A percentile compares a stretch with the other conserved stretches of the same genome.
phyloP scores from a whole-genome alignment of 2,329 filamentous ascomycete species.

The Exophiala phaeomuriformis region DNA sequence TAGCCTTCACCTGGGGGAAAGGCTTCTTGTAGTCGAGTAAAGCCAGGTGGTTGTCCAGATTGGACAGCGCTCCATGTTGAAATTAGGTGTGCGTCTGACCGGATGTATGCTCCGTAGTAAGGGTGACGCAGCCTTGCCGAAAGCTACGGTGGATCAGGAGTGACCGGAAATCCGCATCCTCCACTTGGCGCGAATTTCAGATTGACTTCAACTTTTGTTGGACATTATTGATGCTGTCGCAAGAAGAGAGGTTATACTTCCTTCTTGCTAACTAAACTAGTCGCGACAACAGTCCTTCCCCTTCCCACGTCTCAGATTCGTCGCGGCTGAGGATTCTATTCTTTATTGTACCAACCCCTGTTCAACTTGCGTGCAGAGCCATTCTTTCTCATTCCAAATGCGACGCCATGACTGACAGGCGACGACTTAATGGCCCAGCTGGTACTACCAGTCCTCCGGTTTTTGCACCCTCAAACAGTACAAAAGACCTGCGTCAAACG shows the following conservation, averaged over 20 bases:
- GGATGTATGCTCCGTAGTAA: not conserved
- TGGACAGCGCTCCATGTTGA: not conserved
- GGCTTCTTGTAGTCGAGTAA: too few species aligned
- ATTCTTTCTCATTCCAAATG: slow-evolving; percentile 18
- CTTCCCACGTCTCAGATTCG: too few species aligned
- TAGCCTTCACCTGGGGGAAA: too few species aligned
- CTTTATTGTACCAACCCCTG: too few species aligned
- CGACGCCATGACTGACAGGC: slow-evolving; percentile 66
- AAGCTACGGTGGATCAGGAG: not conserved
- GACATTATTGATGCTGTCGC: not conserved
- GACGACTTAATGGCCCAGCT: slow-evolving; percentile 80
- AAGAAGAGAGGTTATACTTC: too few species aligned
- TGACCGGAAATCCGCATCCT: not conserved
- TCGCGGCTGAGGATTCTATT: too few species aligned
- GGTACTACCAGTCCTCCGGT: slow-evolving; percentile 68
- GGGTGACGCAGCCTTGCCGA: not conserved
- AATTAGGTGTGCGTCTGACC: not conserved
- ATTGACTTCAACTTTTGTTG: not conserved
- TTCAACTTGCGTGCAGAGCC: not conserved
- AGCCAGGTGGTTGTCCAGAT: not conserved
- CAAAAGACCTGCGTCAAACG: slow-evolving; percentile 44
- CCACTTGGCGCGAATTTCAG: not conserved
- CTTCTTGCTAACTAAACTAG: too few species aligned
- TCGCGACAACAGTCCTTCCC: too few species aligned
- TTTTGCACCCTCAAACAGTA: slow-evolving; percentile 49